Base-by-base conservation (phyloP, 2,329 filamentous ascomycete species). In the Fusarium multiceps region DNA sequence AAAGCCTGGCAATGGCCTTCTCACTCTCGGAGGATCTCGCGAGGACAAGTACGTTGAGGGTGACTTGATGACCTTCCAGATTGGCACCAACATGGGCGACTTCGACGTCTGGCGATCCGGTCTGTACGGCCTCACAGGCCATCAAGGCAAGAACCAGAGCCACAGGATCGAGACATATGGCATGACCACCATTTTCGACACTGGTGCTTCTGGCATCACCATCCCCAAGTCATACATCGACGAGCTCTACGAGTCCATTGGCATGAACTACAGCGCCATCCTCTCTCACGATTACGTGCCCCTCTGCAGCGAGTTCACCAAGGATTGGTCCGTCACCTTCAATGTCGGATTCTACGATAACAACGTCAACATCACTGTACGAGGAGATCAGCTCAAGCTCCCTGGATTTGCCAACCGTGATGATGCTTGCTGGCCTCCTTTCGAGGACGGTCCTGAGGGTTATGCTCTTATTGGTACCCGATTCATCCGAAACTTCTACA, bases 371-470 rank as follows among this genome's bases (percentile, higher is more conserved):
- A 12, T 81, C 21, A 78, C 75, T 21, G 5, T 81, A 8, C 76
- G 73, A 0, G 79, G 80, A 13, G 76, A 78, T 18, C 72, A 78
- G 71, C 68, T 81, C 3, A 71, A 71, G 18, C 18, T 62, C 0
- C 76, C 78, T 1, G 79, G 79, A 2, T 80, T 80, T 56, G 78
- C 79, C 4, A 62, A 76, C 55, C 57, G 75, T 20, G 73, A 74
- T 0, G 78, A 79, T 41, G 76, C 73, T 7, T 81, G 79, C 77
- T 78, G 74, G 75, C 79, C 79, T 14, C 80, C 79, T 0, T 77
- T 81, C 11, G 72, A 78, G 11, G 50, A 68, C 21, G 72, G 69
- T 0, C 9, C 23, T 9, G 53, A 74, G 10, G 71, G 72, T 3
- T 75, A 78, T 48, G 74, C 73, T n/a, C 69, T 81, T 11, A 57